phyloP scores from a whole-genome alignment of 441 rosid species.

The Jatropha podagrica region DNA sequence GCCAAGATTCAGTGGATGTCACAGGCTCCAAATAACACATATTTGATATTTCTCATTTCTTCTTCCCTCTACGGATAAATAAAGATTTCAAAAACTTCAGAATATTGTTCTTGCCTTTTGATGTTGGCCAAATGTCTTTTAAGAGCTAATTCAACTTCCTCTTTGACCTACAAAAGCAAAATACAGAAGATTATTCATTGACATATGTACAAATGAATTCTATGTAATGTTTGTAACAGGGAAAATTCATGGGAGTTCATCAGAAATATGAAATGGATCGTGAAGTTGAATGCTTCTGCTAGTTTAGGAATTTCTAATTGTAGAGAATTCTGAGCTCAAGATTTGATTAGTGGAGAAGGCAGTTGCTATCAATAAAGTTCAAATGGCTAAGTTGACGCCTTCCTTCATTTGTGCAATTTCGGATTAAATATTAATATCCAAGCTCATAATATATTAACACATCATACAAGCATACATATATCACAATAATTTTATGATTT shows the following conservation, averaged over 20 bases:
- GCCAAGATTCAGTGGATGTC: conserved; percentile 7
- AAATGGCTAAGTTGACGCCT: background rate
- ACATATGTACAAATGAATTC: background rate
- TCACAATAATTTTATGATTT: background rate
- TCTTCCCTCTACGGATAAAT: background rate
- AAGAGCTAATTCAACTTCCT: conserved; percentile 92
- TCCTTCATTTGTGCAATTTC: background rate
- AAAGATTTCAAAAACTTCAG: background rate
- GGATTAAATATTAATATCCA: background rate
- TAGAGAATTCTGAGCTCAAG: background rate
- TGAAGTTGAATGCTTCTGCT: background rate
- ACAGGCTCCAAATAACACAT: background rate
- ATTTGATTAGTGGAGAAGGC: background rate
- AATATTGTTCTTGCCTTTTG: conserved; percentile 51
- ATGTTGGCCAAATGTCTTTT: conserved; percentile 63
- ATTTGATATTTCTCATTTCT: background rate
- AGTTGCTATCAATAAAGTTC: background rate
- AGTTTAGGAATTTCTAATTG: background rate
- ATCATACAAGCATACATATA: background rate
- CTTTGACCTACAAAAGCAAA: conserved; percentile 67
- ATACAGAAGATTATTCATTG: background rate
- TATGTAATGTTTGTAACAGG: background rate
- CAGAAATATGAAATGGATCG: background rate
- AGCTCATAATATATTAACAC: too few relatives aligned
- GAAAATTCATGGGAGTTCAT: background rate